Base-by-base conservation (phyloP, 139 green algal species). In the Coccomyxa sp. region DNA sequence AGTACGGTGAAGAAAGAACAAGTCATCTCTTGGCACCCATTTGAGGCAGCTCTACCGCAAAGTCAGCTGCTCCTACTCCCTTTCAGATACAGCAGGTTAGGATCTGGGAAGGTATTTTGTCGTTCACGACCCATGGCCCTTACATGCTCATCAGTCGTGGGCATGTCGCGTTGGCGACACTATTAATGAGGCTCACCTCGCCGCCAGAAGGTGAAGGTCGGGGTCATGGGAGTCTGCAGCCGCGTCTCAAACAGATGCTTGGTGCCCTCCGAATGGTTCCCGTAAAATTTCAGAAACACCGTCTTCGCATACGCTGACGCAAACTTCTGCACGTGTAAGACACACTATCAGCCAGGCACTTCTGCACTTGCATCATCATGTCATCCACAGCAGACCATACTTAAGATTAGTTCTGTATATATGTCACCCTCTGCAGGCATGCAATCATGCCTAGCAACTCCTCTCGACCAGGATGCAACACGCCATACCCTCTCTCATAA, bases 201-300 rank as follows among this genome's bases (percentile, higher is more conserved):
- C 29, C 80, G 72, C 29, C 58, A 78, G 35, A 84, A 84, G 7
- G 37, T 75, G 77, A 84, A 84, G 29, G 73, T 39, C 1, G 80
- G 80, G 18, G 76, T 79, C n/a, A 36, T 24, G 8, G 72, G 50
- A n/a, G 68, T 55, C 69, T 78, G 40, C 34, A 84, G 75, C 37
- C 75, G 55, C 2, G 71, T 41, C 69, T 86, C 78, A 73, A 90
- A 88, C n/a, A 91, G 78, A 6, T 73, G 69, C 78, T 91, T 91
- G n/a, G 82, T 88, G 40, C 73, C 71, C 34, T 87, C 78, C 39
- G 87, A 91, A 8, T 75, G 76, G 50, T 91, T 88, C 29, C 83
- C 87, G 71, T 82, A 86, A 27, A 91, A 82, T 33, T 90, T 86
- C 8, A 91, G 55, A 77, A 91, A 91, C 10, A 87, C 36, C 6